A percentile compares a stretch with the other conserved stretches of the same genome.
phyloP scores from a whole-genome alignment of 345 rosid species.

The Eucalyptus paniculata region DNA sequence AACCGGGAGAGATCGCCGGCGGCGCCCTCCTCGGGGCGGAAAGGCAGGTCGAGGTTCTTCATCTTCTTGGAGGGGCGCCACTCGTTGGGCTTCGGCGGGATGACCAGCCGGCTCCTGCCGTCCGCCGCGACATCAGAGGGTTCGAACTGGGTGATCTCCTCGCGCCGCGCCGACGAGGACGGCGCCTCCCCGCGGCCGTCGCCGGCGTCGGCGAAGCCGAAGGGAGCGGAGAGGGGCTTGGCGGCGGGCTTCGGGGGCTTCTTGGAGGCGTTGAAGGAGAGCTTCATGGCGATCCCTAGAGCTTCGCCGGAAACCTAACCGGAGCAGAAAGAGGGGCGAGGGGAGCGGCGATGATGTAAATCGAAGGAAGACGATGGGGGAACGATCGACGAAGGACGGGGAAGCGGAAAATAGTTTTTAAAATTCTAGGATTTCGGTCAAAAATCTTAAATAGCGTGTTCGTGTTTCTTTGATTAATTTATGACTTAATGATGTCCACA shows the following conservation, averaged over 20 bases:
- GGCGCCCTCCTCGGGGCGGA: constrained; percentile 12
- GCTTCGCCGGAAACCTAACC: neutral
- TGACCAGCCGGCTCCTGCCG: constrained; percentile 11
- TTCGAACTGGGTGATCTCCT: constrained; percentile 52
- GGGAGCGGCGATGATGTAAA: neutral
- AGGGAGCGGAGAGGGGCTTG: constrained; percentile 9
- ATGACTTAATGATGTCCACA: no score
- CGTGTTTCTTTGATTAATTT: no score
- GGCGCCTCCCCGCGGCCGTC: neutral
- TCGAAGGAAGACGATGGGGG: neutral
- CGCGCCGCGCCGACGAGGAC: neutral
- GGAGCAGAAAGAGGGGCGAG: neutral
- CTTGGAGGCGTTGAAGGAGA: constrained; percentile 38
- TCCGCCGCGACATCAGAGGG: constrained; percentile 26
- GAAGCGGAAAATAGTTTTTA: neutral
- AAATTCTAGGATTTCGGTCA: no score
- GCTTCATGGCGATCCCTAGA: constrained; percentile 21
- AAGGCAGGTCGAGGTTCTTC: constrained; percentile 51
- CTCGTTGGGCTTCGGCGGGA: constrained; percentile 48
- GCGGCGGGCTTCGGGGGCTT: constrained; percentile 21
- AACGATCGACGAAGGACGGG: neutral
- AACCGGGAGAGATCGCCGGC: constrained; percentile 23
- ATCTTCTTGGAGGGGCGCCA: constrained; percentile 47
- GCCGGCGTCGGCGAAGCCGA: neutral
- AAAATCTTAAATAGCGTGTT: no score